phyloP scores from a whole-genome alignment of 495 filamentous ascomycete genomes.

The Aspergillus baeticus region DNA sequence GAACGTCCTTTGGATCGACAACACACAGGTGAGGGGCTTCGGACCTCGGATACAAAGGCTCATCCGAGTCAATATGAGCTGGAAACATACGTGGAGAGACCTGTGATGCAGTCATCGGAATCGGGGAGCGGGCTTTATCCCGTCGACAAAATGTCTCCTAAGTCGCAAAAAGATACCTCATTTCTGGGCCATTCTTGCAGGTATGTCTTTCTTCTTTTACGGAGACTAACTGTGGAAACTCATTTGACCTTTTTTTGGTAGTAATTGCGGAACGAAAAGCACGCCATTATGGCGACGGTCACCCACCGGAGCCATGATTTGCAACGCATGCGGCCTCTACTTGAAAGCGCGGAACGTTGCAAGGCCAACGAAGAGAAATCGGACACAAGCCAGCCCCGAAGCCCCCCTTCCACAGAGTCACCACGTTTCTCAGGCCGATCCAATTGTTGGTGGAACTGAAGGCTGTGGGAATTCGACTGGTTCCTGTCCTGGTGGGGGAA shows the following conservation, averaged over 20 bases:
- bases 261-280: slow-evolving; percentile 91
- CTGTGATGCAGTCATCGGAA: slow-evolving; percentile 9
- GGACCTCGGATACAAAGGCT: slow-evolving; percentile 15
- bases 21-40: slow-evolving; percentile 18
- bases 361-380: slow-evolving; percentile 83
- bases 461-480: slow-evolving; percentile 55
- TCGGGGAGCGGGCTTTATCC: slow-evolving; percentile 10
- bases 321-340: slow-evolving; percentile 97
- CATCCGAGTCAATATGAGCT: slow-evolving; percentile 12
- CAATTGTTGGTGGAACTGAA: slow-evolving; percentile 27
- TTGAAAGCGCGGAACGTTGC: slow-evolving; percentile 87
- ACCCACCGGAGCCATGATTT: slow-evolving; percentile 89
- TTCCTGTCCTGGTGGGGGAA: slow-evolving; percentile 93
- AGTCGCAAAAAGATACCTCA: slow-evolving; percentile 37
- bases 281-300: slow-evolving; percentile 96
- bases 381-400: slow-evolving; percentile 35
- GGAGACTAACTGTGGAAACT: background rate
- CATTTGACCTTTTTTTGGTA: slow-evolving; percentile 31
- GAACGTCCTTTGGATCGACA: slow-evolving; percentile 35
- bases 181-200: slow-evolving; percentile 56
- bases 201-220: slow-evolving; percentile 29
- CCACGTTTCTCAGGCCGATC: slow-evolving; percentile 14
- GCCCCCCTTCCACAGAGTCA: slow-evolving; percentile 12
- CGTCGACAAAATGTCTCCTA: slow-evolving; percentile 31
- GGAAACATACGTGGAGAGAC: slow-evolving; percentile 13